A percentile compares a stretch with the other conserved stretches of the same genome.
phyloP scores from a whole-genome alignment of 208 protist species.

The Herpetomonas samuelpessoai region DNA sequence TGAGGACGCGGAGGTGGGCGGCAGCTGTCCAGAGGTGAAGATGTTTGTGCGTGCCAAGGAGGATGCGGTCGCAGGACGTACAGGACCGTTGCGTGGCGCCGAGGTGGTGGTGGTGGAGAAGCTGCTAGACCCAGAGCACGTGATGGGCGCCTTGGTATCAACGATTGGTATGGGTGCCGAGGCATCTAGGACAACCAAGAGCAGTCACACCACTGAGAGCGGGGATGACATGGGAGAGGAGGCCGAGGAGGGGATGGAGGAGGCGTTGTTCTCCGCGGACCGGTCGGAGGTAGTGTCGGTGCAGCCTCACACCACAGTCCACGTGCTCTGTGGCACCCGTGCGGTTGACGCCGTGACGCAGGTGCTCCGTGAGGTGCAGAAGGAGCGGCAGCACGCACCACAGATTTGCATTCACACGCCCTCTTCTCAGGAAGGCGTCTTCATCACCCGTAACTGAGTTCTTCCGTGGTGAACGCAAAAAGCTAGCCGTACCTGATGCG shows the following conservation, averaged over 20 bases:
- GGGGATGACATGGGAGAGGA: no score
- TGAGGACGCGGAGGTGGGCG: background rate
- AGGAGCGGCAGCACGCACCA: constrained; percentile 5
- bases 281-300: no score
- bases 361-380: constrained; percentile 12
- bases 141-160: constrained; percentile 34
- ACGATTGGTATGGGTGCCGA: background rate
- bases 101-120: constrained; percentile 30
- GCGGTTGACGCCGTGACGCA: constrained; percentile 14
- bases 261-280: no score
- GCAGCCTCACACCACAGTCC: no score
- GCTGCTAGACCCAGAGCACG: constrained; percentile 33
- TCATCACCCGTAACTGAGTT: no score
- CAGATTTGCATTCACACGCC: no score
- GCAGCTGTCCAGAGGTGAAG: background rate
- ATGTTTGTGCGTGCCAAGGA: background rate
- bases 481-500: no score
- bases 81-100: background rate
- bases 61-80: background rate
- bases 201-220: no score
- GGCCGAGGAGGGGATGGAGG: no score
- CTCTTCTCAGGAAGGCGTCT: background rate
- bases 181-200: no score
- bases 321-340: constrained; percentile 21
- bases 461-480: no score